Percentiles rank a stretch among this genome's conserved stretches.
These are phyloP conservation scores for Picea glauca DNA, from an alignment of 75 land plant genomes.

Conservation along the genomic window DNA sequence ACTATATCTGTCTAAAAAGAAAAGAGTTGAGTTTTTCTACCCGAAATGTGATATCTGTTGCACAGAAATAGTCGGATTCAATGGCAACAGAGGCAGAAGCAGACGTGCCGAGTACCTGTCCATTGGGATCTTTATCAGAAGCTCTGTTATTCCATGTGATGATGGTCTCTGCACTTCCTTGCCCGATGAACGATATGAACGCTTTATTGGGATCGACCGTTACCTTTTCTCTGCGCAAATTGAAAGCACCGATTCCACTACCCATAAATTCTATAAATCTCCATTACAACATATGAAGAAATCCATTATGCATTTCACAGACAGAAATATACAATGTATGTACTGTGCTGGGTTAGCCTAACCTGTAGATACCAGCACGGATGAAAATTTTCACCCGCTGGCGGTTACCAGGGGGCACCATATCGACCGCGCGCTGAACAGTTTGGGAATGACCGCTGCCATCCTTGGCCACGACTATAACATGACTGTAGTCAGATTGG, in stretches of 20 bases:
- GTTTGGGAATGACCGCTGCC: conserved; percentile 42
- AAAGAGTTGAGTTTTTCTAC: conserved; percentile 9
- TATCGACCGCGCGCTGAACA: conserved; percentile 66
- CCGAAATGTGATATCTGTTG: conserved; percentile 73
- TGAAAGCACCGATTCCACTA: background rate
- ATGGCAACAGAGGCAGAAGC: conserved; percentile 65
- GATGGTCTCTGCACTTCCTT: conserved; percentile 39
- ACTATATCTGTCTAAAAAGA: too few relatives aligned
- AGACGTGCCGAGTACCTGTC: conserved; percentile 52
- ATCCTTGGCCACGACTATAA: conserved; percentile 47
- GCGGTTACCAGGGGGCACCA: conserved; percentile 47
- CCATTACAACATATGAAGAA: background rate
- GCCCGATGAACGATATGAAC: conserved; percentile 62
- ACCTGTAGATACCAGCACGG: conserved; percentile 74
- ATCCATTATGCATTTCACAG: background rate
- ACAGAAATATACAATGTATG: background rate
- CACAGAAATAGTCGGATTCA: conserved; percentile 75
- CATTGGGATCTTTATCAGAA: conserved; percentile 34
- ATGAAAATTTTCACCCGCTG: conserved; percentile 52
- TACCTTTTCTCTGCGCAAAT: conserved; percentile 73
- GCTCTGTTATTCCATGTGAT: conserved; percentile 76
- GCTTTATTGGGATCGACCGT: conserved; percentile 57
- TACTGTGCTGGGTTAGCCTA: background rate
- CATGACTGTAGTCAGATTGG: too few relatives aligned
- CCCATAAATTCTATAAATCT: background rate